Conservation (phyloP, 306 rosid species). For the Citrullus colocynthis region DNA sequence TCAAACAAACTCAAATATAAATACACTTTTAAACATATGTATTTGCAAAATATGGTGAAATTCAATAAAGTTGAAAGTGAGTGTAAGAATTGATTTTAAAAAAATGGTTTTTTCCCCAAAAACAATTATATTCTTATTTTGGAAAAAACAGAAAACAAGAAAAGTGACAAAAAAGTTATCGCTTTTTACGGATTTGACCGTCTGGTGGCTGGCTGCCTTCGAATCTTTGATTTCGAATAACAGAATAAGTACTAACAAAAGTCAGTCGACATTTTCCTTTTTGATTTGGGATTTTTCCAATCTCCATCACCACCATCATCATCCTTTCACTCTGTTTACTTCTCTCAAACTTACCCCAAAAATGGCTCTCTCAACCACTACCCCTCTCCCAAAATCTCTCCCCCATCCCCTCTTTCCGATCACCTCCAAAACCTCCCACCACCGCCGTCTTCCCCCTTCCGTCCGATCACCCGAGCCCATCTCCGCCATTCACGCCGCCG, state of each 20-base stretch:
- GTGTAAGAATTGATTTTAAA: too few species aligned
- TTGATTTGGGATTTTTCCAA: neutral
- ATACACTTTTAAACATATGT: too few species aligned
- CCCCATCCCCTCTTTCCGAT: neutral
- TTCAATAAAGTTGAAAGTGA: too few species aligned
- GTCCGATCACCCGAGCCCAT: neutral
- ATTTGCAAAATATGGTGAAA: too few species aligned
- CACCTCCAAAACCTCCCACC: neutral
- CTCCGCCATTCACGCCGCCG: conserved; percentile 25
- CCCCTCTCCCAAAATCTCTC: conserved; percentile 9
- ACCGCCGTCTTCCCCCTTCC: neutral
- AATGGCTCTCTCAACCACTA: conserved; percentile 11
- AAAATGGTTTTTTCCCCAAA: too few species aligned
- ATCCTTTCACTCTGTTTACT: neutral
- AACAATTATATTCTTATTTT: too few species aligned
- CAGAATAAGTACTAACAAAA: neutral
- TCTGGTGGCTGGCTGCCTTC: neutral
- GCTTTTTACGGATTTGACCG: neutral
- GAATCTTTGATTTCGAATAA: neutral
- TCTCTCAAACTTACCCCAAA: neutral
- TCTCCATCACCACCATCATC: neutral
- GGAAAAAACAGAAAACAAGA: neutral
- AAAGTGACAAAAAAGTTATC: neutral
- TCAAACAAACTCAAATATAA: too few species aligned
- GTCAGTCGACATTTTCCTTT: neutral